Evolutionary conservation across 2,329 filamentous ascomycete genomes (phyloP), one percentile per base, ranked within the genome.

Genomic region (Hypoxylon sp.): DNA sequence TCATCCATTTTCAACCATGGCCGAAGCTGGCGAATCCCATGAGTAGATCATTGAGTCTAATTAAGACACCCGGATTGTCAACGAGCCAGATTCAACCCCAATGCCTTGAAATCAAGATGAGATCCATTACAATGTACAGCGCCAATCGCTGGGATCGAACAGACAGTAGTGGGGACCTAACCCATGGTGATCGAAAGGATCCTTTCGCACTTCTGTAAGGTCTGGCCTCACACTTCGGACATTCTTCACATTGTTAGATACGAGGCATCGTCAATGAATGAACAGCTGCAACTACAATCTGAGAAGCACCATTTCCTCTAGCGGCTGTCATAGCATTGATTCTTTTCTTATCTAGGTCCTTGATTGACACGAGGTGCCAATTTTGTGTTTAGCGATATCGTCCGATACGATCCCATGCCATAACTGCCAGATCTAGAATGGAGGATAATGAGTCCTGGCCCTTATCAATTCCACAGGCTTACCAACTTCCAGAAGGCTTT

Each of bases 401-500:
- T 62, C 53, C 53, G 65, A 65, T 62, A n/a, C 21, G 53, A 55
- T 52, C 28, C 28, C 68, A 57, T 66, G 60, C 32, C 38, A 28
- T 57, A 36, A 36, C 62, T 61, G 32, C 62, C 59, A 55, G 57
- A 68, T 65, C 50, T 62, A 65, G 60, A 68, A 60, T 51, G 38
- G 56, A 30, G n/a, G 48, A 59, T 50, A 53, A 23, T 36, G 21
- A 57, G 34, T 30, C 49, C 55, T 57, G 28, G 45, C n/a, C 38
- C 52, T 43, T 62, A 63, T 64, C 67, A 59, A 34, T 52, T 34
- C 43, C 43, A 49, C 48, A 30, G 25, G n/a, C 28, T 55, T 46
- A 23, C 56, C 38, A 51, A 65, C 57, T 69, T 69, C 67, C 56
- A 69, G 67, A 69, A 69, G 58, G 32, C 65, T 46, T 63, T 11